Evolutionary conservation across 495 filamentous ascomycete genomes (phyloP).

Genomic region (Penicillium simplicissimum): DNA sequence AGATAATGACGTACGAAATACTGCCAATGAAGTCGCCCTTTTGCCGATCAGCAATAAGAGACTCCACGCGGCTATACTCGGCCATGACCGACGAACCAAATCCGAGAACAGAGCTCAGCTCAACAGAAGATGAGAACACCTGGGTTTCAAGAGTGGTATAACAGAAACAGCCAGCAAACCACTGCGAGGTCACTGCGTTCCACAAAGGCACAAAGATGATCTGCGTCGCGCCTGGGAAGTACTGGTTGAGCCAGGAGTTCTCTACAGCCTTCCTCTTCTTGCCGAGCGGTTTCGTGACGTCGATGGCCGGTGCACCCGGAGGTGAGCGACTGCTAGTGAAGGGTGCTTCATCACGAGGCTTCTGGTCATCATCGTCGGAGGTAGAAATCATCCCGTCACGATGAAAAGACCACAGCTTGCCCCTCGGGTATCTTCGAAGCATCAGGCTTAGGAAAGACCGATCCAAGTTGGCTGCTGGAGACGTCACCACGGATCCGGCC

Average conservation of each 20-base stretch:
- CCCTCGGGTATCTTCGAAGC: constrained; percentile 59
- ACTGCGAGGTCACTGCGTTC: constrained; percentile 66
- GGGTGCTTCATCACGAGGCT: constrained; percentile 24
- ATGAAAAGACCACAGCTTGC: constrained; percentile 67
- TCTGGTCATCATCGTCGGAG: constrained; percentile 43
- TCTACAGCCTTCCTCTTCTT: constrained; percentile 44
- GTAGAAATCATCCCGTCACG: constrained; percentile 45
- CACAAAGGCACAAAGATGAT: constrained; percentile 62
- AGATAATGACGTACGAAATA: constrained; percentile 50
- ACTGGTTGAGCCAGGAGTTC: constrained; percentile 43
- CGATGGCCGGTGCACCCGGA: constrained; percentile 8
- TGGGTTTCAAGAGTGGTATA: constrained; percentile 55
- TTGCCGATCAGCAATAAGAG: constrained; percentile 57
- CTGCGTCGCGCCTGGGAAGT: constrained; percentile 48
- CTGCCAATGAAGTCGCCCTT: constrained; percentile 78
- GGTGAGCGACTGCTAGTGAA: constrained; percentile 13
- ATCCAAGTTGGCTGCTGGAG: constrained; percentile 39
- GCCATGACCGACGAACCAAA: constrained; percentile 71
- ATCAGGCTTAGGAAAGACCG: constrained; percentile 50
- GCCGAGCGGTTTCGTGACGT: constrained; percentile 41
- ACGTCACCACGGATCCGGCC: constrained; percentile 33
- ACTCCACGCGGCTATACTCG: constrained; percentile 63
- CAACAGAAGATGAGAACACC: constrained; percentile 43
- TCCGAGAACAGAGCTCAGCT: constrained; percentile 55
- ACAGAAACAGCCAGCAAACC: constrained; percentile 67